Evolutionary conservation across 441 rosid species (phyloP), one percentile per base, ranked within the genome.

Genomic region (Iberis amara): DNA sequence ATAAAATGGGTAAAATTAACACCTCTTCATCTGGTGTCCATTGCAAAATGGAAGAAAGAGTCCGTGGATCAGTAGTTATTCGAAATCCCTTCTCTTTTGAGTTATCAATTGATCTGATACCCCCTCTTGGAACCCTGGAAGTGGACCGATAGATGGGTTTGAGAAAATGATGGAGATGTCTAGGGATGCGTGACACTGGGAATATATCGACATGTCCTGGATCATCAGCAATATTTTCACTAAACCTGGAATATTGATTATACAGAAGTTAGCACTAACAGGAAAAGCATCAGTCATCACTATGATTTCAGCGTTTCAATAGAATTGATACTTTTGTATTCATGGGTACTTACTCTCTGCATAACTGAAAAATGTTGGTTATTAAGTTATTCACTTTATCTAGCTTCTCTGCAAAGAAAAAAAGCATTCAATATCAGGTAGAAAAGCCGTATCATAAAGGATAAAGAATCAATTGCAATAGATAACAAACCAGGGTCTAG

Each of bases 131-230:
- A 58, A 32, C 57, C 59, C 66, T 66, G 3, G 75, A 72, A 58
- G 70, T 65, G 39, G 65, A 61, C 11, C 65, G 74, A 49, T 74
- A 64, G 56, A 81, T 71, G 15, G 96, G 92, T 68, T 68, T 74
- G 61, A 78, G 68, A 39, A 82, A 77, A 80, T 77, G 79, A 15
- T 70, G 92, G 46, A 89, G 52, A 15, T 72, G 81, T 71, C 74
- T 79, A 44, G 99, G 99, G 56, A 86, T 70, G 40, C 75, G 72
- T 40, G 92, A 72, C 39, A 65, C 79, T 27, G 97, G 97, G 69
- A 74, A 89, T 61, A 89, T 71, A 73, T 89, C 92, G 57, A 92
- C 83, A 62, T 76, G 79, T 54, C 99, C 97, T 18, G 94, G 86
- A 71, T 82, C 90, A 50, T 10, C 32, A 32, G 68, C 72, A 59